These are phyloP conservation scores for Xanthoparmelia taractica DNA, from an alignment of 495 filamentous ascomycete species.

Conservation along the genomic window DNA sequence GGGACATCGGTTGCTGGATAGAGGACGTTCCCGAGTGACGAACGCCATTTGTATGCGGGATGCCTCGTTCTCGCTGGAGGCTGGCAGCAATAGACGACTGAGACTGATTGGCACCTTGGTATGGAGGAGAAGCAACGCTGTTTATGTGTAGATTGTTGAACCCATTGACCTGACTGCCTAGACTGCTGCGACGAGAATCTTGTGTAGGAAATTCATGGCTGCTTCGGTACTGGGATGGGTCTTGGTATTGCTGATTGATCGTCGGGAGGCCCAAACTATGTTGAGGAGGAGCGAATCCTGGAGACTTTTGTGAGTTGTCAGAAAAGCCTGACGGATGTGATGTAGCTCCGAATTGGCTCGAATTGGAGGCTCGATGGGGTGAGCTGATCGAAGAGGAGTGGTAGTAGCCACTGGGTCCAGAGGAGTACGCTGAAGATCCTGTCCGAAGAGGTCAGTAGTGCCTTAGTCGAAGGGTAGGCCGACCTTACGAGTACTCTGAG, in stretches of 20 bases:
- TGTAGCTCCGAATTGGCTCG: constrained; percentile 38
- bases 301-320: constrained; percentile 38
- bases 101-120: constrained; percentile 64
- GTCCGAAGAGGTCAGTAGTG: constrained; percentile 10
- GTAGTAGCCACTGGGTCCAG: constrained; percentile 44
- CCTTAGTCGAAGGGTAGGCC: no score
- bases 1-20: constrained; percentile 39
- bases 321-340: constrained; percentile 34
- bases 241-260: constrained; percentile 47
- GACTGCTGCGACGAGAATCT: constrained; percentile 64
- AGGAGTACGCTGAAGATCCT: constrained; percentile 52
- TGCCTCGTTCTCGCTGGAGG: constrained; percentile 50
- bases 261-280: constrained; percentile 40
- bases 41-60: constrained; percentile 49
- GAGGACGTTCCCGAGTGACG: constrained; percentile 45
- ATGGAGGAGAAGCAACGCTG: constrained; percentile 54
- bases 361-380: constrained; percentile 46
- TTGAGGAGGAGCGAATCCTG: constrained; percentile 37
- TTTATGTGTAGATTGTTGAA: constrained; percentile 64
- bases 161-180: constrained; percentile 69
- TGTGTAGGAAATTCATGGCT: constrained; percentile 40
- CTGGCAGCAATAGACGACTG: constrained; percentile 63
- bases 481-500: constrained; percentile 29
- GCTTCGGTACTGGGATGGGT: constrained; percentile 36
- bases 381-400: constrained; percentile 43